phyloP scores from a whole-genome alignment of 352 stramenopile genomes.

The Globisporangium spiculum region DNA sequence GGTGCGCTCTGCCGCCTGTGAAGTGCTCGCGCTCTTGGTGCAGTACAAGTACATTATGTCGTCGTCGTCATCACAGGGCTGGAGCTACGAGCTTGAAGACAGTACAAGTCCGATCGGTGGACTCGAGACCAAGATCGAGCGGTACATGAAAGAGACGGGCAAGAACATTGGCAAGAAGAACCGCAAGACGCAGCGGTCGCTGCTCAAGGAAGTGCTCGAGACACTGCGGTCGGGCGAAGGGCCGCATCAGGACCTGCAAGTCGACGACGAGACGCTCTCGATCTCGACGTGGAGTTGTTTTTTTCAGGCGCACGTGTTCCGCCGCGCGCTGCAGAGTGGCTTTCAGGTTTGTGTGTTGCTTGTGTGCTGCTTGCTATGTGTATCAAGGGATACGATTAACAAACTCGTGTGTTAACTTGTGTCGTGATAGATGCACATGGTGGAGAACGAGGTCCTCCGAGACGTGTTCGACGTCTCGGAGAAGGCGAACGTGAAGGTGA shows the following conservation, averaged over 20 bases:
- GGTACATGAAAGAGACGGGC: constrained; percentile 59
- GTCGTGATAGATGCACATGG: constrained; percentile 31
- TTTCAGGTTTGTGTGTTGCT: constrained; percentile 42
- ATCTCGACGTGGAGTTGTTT: constrained; percentile 61
- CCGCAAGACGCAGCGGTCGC: constrained; percentile 55
- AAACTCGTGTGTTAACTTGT: background rate
- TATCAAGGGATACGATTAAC: background rate
- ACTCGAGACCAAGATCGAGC: constrained; percentile 48
- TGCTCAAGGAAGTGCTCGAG: constrained; percentile 68
- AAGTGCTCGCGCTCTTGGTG: constrained; percentile 57
- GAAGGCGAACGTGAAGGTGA: constrained; percentile 42
- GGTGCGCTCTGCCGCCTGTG: constrained; percentile 45
- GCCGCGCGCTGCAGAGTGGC: constrained; percentile 45
- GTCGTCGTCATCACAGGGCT: constrained; percentile 20
- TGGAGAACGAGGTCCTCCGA: constrained; percentile 55
- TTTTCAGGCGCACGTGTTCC: constrained; percentile 63
- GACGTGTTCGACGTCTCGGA: constrained; percentile 63
- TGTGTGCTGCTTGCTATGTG: background rate
- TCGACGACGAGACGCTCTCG: constrained; percentile 47
- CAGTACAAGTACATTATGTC: constrained; percentile 54
- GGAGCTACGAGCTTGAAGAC: constrained; percentile 49
- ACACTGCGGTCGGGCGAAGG: constrained; percentile 54
- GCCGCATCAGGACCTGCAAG: constrained; percentile 49
- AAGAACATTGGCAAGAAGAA: constrained; percentile 78
- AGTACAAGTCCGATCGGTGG: constrained; percentile 39